A percentile compares a stretch with the other conserved stretches of the same genome.
phyloP scores from a whole-genome alignment of 169 alveolate genomes.

The Perkinsus olseni region DNA sequence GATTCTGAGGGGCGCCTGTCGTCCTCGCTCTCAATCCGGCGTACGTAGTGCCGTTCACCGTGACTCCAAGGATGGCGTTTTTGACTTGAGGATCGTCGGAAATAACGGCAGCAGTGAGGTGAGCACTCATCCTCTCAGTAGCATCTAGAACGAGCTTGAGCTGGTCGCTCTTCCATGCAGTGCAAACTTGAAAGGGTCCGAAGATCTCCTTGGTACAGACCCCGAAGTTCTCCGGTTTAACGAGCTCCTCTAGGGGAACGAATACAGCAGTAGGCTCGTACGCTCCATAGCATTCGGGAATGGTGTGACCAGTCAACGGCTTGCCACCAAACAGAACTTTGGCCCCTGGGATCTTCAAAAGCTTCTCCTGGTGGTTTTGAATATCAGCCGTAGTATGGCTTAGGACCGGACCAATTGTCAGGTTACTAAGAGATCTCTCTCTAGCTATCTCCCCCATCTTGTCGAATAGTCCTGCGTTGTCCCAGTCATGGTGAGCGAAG shows the following conservation, averaged over 20 bases:
- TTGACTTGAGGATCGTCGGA: conserved; percentile 52
- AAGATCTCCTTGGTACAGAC: conserved; percentile 52
- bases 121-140: conserved; percentile 49
- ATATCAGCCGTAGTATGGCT: conserved; percentile 59
- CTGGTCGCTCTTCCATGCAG: conserved; percentile 41
- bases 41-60: conserved; percentile 71
- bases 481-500: conserved; percentile 66
- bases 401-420: conserved; percentile 61
- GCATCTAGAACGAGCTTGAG: conserved; percentile 28
- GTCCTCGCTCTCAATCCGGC: conserved; percentile 81
- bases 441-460: conserved; percentile 41
- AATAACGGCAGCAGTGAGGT: conserved; percentile 73
- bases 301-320: conserved; percentile 38
- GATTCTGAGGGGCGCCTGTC: conserved; percentile 84
- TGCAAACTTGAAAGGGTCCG: conserved; percentile 72
- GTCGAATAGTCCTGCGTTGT: conserved; percentile 49
- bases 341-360: conserved; percentile 56
- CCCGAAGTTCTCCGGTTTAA: conserved; percentile 21
- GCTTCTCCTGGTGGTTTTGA: conserved; percentile 46
- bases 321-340: conserved; percentile 68
- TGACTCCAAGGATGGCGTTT: conserved; percentile 33
- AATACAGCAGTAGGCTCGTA: conserved; percentile 68
- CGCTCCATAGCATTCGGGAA: conserved; percentile 64
- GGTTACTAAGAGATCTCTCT: conserved; percentile 36
- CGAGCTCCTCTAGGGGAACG: conserved; percentile 50